Evolutionary conservation across 495 filamentous ascomycete species (phyloP).

Genomic region (Geopyxis carbonaria): DNA sequence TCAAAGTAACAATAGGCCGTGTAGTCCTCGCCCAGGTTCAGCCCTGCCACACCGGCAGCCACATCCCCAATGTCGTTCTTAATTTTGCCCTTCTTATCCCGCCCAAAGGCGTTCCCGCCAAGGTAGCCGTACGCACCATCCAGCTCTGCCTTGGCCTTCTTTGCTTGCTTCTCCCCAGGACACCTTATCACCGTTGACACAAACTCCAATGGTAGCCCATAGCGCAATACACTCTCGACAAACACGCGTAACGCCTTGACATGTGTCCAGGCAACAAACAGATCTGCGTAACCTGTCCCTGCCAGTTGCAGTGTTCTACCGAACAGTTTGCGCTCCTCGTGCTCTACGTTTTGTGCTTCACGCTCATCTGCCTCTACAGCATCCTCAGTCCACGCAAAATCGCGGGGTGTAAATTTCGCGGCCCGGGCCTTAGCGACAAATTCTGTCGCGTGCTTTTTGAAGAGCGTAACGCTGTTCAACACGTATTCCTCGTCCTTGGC

Average conservation of each 20-base stretch:
- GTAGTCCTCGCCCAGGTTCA: conserved; percentile 41
- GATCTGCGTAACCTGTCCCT: conserved; percentile 79
- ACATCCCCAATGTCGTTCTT: conserved; percentile 55
- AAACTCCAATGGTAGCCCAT: conserved; percentile 34
- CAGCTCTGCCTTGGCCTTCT: conserved; percentile 63
- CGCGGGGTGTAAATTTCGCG: conserved; percentile 80
- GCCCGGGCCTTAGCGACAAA: conserved; percentile 82
- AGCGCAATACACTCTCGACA: conserved; percentile 89
- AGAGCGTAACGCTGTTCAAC: conserved; percentile 73
- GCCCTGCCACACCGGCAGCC: conserved; percentile 34
- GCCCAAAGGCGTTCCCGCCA: conserved; percentile 81
- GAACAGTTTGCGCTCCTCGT: conserved; percentile 73
- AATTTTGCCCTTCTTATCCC: conserved; percentile 83
- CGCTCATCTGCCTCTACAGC: conserved; percentile 71
- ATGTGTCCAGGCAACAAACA: conserved; percentile 88
- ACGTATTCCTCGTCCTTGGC: conserved; percentile 73
- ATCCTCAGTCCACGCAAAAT: conserved; percentile 81
- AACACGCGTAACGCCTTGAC: conserved; percentile 82
- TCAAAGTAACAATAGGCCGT: conserved; percentile 95
- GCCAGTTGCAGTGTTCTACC: conserved; percentile 76
- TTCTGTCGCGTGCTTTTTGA: conserved; percentile 75
- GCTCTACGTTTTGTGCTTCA: conserved; percentile 61
- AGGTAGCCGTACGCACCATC: conserved; percentile 81
- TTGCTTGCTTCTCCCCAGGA: conserved; percentile 43
- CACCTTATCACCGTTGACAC: background rate